These are phyloP conservation scores for Pyrus betulifolia DNA, from an alignment of 306 rosid genomes.

Conservation along the genomic window DNA sequence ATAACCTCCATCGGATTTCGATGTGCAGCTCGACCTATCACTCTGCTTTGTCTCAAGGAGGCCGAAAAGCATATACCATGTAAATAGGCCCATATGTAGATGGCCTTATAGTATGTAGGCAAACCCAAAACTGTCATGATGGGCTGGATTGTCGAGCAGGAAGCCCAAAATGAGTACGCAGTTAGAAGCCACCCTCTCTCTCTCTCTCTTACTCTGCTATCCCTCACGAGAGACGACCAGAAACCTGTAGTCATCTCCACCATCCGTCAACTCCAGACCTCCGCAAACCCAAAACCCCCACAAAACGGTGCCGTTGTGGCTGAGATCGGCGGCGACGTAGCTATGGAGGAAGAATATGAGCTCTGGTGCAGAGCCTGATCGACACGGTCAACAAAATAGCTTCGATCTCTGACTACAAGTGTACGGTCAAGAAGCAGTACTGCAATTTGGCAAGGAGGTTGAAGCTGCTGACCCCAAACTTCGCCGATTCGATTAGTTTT, in stretches of 20 bases:
- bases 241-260: background rate
- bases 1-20: too few species aligned
- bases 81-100: too few species aligned
- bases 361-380: slow-evolving; percentile 37
- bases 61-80: too few species aligned
- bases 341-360: slow-evolving; percentile 69
- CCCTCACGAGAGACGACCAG: background rate
- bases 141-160: too few species aligned
- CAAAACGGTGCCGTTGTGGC: background rate
- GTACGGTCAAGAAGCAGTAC: slow-evolving; percentile 76
- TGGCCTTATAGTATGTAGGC: too few species aligned
- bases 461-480: slow-evolving; percentile 78
- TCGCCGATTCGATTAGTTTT: too few species aligned
- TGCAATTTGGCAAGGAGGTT: slow-evolving; percentile 80
- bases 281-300: slow-evolving; percentile 1
- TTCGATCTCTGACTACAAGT: slow-evolving; percentile 71
- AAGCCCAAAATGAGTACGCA: too few species aligned
- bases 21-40: too few species aligned
- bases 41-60: too few species aligned
- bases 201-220: too few species aligned
- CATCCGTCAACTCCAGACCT: slow-evolving; percentile 3
- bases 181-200: too few species aligned
- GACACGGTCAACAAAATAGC: slow-evolving; percentile 61
- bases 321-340: background rate
- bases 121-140: too few species aligned